Percentiles rank a stretch among this genome's conserved stretches.
These are phyloP conservation scores for Monosporascus sp. DNA, from an alignment of 2,329 filamentous ascomycete genomes.

Conservation along the genomic window DNA sequence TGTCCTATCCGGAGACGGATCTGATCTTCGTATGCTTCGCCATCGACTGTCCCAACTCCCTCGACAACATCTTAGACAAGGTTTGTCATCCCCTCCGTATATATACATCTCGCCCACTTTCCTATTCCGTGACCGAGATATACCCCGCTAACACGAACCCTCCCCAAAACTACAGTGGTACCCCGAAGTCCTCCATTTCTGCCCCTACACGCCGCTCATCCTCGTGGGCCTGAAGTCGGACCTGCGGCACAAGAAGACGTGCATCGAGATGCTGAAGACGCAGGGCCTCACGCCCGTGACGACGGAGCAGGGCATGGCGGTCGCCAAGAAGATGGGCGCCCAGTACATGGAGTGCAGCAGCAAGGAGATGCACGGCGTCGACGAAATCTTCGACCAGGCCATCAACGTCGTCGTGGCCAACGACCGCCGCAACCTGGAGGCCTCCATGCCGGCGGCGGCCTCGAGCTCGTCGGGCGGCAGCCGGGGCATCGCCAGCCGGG, in stretches of 20 bases:
- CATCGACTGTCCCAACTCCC: conserved; percentile 95
- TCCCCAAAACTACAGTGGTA: conserved; percentile 68
- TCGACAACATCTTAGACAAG: conserved; percentile 99
- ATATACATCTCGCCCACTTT: neutral
- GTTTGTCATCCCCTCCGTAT: conserved; percentile 45
- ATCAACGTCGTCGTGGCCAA: conserved; percentile 86
- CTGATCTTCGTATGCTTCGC: conserved; percentile 98
- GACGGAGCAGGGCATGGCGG: conserved; percentile 77
- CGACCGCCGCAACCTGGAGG: conserved; percentile 60
- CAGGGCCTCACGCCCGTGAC: conserved; percentile 95
- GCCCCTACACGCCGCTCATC: conserved; percentile 91
- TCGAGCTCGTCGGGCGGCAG: conserved; percentile 26
- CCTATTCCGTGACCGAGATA: neutral
- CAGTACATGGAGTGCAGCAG: conserved; percentile 98
- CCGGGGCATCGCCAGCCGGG: conserved; percentile 20
- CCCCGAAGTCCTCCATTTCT: conserved; percentile 97
- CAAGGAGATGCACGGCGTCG: conserved; percentile 93
- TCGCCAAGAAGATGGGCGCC: conserved; percentile 90
- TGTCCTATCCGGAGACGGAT: conserved; percentile 97
- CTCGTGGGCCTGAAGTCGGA: conserved; percentile 97
- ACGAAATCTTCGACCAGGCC: conserved; percentile 91
- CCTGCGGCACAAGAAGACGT: conserved; percentile 89
- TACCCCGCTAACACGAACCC: conserved; percentile 18
- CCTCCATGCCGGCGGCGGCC: conserved; percentile 34
- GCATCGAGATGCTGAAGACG: conserved; percentile 97